A percentile compares a stretch with the other conserved stretches of the same genome.
Evolutionary conservation across 2,329 filamentous ascomycete genomes (phyloP).

Genomic region (Fusarium illudens): DNA sequence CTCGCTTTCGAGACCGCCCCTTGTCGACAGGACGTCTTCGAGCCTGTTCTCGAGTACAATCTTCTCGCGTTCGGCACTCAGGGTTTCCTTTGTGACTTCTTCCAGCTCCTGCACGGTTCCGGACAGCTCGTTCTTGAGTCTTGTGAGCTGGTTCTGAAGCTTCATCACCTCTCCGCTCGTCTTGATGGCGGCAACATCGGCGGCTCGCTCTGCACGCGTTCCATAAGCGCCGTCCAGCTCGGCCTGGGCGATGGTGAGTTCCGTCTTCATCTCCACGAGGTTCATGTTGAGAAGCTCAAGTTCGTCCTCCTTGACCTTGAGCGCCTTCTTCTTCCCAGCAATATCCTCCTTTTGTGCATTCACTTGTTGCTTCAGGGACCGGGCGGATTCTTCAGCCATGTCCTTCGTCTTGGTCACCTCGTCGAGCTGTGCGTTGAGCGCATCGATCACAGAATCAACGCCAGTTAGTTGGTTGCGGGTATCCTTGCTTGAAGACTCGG

Average conservation of each 20-base stretch:
- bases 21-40: constrained; percentile 33
- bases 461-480: constrained; percentile 46
- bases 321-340: constrained; percentile 52
- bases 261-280: constrained; percentile 67
- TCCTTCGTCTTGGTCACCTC: constrained; percentile 41
- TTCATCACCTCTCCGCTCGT: constrained; percentile 55
- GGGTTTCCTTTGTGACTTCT: constrained; percentile 61
- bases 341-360: constrained; percentile 34
- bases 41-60: constrained; percentile 52
- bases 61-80: constrained; percentile 61
- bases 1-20: constrained; percentile 34
- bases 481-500: constrained; percentile 52
- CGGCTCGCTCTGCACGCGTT: constrained; percentile 65
- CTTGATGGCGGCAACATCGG: constrained; percentile 64
- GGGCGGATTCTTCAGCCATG: constrained; percentile 41
- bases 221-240: constrained; percentile 71
- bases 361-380: constrained; percentile 39
- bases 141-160: constrained; percentile 58
- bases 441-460: constrained; percentile 43
- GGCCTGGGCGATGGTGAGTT: constrained; percentile 67
- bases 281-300: constrained; percentile 60
- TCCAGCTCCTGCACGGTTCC: constrained; percentile 62
- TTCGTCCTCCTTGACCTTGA: constrained; percentile 60
- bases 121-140: constrained; percentile 60
- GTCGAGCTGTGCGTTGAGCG: constrained; percentile 43